Evolutionary conservation across 148 eudicot species (phyloP), one percentile per base, ranked within the genome.

Genomic region (Persicaria maculosa): DNA sequence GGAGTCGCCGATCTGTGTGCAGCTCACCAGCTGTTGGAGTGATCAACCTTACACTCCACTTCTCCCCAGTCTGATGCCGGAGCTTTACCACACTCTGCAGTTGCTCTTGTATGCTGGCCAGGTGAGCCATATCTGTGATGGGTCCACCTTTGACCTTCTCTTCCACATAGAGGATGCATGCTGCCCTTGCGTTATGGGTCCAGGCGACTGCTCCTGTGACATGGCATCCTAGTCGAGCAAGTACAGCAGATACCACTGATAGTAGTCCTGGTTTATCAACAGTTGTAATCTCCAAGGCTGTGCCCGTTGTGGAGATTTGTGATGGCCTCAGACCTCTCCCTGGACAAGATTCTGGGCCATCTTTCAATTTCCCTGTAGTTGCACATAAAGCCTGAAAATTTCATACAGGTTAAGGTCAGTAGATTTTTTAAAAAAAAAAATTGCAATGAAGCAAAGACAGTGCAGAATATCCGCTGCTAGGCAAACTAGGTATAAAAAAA

Each of bases 1-100:
- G 98, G 74, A 93, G 97, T 82, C 98, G 81, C 78, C 98, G 77
- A 74, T 93, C 94, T 0, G 91, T 85, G 85, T 91, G 97, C 52
- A 87, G 82, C 73, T 67, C 77, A n/a, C 84, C 53, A 0, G 82
- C 65, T 5, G 75, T 74, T 0, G 91, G 89, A 54, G 71, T 50
- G 0, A 83, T 72, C 67, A 89, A 36, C 61, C 79, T 81, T 74
- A 89, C 88, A 8, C 89, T 82, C 72, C 85, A 80, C 72, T 80
- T 78, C 80, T 89, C 97, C 0, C 83, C 84, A 0, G 67, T 78
- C 14, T 44, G 74, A 72, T 89, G 91, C 70, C 85, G 97, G 68
- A 92, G 92, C 75, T 84, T 83, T 62, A 89, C 79, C 31, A 93
- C 92, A 67, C 68, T 78, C 59, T 87, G 87, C 8, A 93, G 78